These are phyloP conservation scores for Crepidotus variabilis DNA, from an alignment of 768 basidiomycete genomes.

Conservation along the genomic window DNA sequence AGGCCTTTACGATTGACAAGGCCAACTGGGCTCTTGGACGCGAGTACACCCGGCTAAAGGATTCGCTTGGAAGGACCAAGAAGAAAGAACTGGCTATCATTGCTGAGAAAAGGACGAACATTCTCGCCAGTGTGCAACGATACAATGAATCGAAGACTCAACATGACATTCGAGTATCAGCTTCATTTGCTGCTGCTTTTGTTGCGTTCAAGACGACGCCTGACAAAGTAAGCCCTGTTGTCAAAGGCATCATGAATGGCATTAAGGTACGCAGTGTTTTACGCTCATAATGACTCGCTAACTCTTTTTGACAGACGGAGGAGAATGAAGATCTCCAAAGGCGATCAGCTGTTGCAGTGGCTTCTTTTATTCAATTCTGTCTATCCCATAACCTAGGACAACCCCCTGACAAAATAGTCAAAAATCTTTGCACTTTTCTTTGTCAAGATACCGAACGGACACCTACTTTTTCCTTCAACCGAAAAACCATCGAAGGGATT, in stretches of 20 bases:
- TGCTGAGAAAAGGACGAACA: conserved; percentile 68
- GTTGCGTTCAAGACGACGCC: conserved; percentile 85
- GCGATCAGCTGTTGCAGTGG: conserved; percentile 83
- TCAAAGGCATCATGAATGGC: conserved; percentile 96
- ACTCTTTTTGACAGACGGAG: conserved; percentile 57
- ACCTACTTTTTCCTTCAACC: conserved; percentile 77
- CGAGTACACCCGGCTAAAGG: conserved; percentile 73
- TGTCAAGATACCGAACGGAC: conserved; percentile 90
- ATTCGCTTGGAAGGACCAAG: conserved; percentile 70
- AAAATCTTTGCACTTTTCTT: conserved; percentile 94
- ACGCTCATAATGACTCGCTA: not conserved
- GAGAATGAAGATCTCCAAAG: conserved; percentile 85
- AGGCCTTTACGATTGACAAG: conserved; percentile 75
- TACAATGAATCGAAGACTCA: conserved; percentile 81
- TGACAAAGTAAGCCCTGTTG: conserved; percentile 92
- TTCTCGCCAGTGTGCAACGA: conserved; percentile 69
- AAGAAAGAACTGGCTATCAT: conserved; percentile 73
- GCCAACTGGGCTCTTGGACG: conserved; percentile 67
- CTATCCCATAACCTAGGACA: conserved; percentile 66
- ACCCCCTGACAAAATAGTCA: conserved; percentile 94
- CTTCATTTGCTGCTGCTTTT: conserved; percentile 88
- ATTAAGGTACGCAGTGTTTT: conserved; percentile 64
- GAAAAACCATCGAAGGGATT: conserved; percentile 65
- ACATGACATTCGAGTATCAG: conserved; percentile 83
- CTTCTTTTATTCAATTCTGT: conserved; percentile 86